These are phyloP conservation scores for Nadsonia fulvescens DNA, from an alignment of 805 yeast genomes.

Conservation along the genomic window DNA sequence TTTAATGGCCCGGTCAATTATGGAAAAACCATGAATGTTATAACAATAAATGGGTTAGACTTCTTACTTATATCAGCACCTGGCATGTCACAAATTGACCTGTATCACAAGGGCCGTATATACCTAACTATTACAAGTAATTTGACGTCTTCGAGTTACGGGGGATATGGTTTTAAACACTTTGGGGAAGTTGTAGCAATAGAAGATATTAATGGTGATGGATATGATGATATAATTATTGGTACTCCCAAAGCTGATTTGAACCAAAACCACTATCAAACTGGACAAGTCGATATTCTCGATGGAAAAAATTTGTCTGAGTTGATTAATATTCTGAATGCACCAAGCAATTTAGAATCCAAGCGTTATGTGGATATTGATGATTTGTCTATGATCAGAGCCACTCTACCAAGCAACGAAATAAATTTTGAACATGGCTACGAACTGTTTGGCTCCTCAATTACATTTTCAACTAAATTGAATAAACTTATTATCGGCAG, in stretches of 20 bases:
- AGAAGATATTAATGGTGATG: conserved; percentile 23
- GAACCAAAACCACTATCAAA: conserved; percentile 16
- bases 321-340: conserved; percentile 6
- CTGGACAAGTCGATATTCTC: conserved; percentile 21
- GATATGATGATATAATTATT: conserved; percentile 25
- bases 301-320: conserved; percentile 15
- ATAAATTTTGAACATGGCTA: conserved; percentile 12
- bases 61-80: conserved; percentile 33
- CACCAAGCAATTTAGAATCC: conserved; percentile 7
- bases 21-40: conserved; percentile 11
- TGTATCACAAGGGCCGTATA: conserved; percentile 18
- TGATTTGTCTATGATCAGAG: conserved; percentile 6
- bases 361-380: conserved; percentile 6
- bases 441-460: conserved; percentile 25
- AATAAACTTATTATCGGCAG: conserved; percentile 20
- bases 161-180: conserved; percentile 26
- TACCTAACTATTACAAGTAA: conserved; percentile 16
- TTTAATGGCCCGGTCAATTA: conserved; percentile 9
- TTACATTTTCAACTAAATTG: conserved; percentile 15
- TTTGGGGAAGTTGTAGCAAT: conserved; percentile 21
- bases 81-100: conserved; percentile 27
- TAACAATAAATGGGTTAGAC: conserved; percentile 17
- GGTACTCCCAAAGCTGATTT: conserved; percentile 27
- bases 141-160: conserved; percentile 17
- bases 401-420: conserved; percentile 6